Base-by-base conservation (phyloP, 768 basidiomycete species). In the Tricholoma matsutake region DNA sequence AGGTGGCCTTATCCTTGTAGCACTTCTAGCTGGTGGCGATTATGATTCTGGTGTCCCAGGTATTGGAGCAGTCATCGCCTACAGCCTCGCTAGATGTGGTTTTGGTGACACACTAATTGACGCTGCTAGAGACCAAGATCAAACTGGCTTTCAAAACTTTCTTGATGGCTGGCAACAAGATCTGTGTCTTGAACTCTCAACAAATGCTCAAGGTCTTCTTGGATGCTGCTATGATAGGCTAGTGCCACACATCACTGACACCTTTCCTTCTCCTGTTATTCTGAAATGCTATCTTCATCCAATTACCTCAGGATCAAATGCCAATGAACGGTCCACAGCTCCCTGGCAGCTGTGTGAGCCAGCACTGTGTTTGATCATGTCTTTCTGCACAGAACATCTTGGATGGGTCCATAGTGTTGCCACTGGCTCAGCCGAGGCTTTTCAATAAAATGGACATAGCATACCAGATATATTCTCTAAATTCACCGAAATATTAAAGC, bases 1-100 rank as follows among this genome's bases (percentile, higher is more conserved):
- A 6, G 73, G 78, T 37, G 86, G 86, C 8, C 76, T 85, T 47
- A 78, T 87, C 52, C 77, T 89, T 4, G 80, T 88, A 13, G 87
- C 81, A 4, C 75, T 89, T 2, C 73, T 89, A 13, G 78, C 79
- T 8, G 88, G 89, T 0, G 88, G 88, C 2, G 88, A 90, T 67
- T 91, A 90, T 63, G 77, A 83, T 16, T 79, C 71, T 13, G 83
- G 83, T 20, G 69, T 85, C 3, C 63, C 70, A 4, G 76, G 81
- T 9, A 83, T 81, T 61, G 85, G 87, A 1, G 70, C 75, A 4
- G 75, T 74, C 16, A 85, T 81, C 32, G 83, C 87, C 4, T 78
- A 79, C 20, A 85, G 77, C 2, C 79, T 90, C 0, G 86, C 86
- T 0, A 76, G 77, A 57, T 82, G 80, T 41, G 87, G 87, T 1